Conservation (phyloP, 768 basidiomycete species). For the Suillus decipiens region DNA sequence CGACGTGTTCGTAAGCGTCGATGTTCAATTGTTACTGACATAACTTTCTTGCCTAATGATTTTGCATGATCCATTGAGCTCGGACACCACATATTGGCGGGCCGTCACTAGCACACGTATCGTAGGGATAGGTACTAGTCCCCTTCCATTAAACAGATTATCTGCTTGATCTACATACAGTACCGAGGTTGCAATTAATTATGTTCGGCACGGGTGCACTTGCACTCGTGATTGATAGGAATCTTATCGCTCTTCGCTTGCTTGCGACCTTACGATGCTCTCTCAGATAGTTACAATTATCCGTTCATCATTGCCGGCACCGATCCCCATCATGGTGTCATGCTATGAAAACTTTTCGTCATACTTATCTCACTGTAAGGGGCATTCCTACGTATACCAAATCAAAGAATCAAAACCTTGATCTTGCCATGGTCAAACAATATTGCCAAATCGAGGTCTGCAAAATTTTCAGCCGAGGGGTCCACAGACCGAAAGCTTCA, state of each 20-base stretch:
- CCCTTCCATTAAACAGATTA: not conserved
- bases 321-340: not conserved
- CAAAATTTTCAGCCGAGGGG: not conserved
- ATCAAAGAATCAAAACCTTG: not conserved
- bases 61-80: not conserved
- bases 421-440: not conserved
- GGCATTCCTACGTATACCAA: not conserved
- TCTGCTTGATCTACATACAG: no score
- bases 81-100: not conserved
- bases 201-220: not conserved
- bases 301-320: not conserved
- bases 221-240: not conserved
- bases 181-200: not conserved
- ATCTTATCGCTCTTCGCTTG: conserved; percentile 5
- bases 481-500: not conserved
- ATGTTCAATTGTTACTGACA: not conserved
- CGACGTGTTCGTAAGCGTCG: not conserved
- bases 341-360: not conserved
- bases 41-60: not conserved
- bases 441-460: not conserved
- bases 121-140: not conserved
- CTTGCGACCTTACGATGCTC: not conserved
- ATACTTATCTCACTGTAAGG: not conserved
- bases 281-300: not conserved
- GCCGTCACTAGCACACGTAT: not conserved